Evolutionary conservation across 2,329 filamentous ascomycete species (phyloP), one percentile per base, ranked within the genome.

Genomic region (Sporothrix dimorphospora): DNA sequence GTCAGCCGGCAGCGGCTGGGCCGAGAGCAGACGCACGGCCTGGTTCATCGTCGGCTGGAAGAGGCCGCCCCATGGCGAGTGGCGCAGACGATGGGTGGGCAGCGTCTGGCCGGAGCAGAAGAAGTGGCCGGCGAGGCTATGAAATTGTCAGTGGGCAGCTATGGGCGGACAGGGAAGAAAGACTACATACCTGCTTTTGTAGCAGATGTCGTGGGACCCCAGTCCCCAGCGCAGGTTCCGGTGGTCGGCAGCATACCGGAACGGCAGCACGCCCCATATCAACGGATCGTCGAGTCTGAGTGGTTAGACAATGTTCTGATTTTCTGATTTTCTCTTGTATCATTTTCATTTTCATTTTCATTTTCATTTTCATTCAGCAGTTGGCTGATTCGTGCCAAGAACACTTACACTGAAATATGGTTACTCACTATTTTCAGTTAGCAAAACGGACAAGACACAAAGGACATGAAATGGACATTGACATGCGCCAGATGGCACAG

Each of bases 171-270:
- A n/a, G 49, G 2, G 14, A 57, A 21, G 51, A 19, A 9, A 19
- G 5, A 70, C 14, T 76, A 76, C 85, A 74, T 83, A 96, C 93
- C 89, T 91, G 79, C 93, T 95, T 78, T 91, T 91, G 81, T 97
- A 99, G 82, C 94, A 98, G 73, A 99, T 94, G 81, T 99, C 96
- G 80, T 98, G 93, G 77, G 94, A 97, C 30, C 93, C 96, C 71
- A 99, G 87, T 11, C 91, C 90, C 94, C 94, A 98, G 80, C 96
- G 89, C 78, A 94, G 86, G 79, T 94, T 96, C 71, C 87, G 85
- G 24, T 92, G 89, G 73, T 90, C 89, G 78, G 92, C 89, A 75
- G 88, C 84, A 78, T 96, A 93, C 67, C 87, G 86, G 61, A 93
- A 81, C 0, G 96, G 96, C 4, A 99, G 83, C 47, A 94, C 89